Evolutionary conservation across 345 rosid genomes (phyloP).

Genomic region (Bretschneidera sinensis): DNA sequence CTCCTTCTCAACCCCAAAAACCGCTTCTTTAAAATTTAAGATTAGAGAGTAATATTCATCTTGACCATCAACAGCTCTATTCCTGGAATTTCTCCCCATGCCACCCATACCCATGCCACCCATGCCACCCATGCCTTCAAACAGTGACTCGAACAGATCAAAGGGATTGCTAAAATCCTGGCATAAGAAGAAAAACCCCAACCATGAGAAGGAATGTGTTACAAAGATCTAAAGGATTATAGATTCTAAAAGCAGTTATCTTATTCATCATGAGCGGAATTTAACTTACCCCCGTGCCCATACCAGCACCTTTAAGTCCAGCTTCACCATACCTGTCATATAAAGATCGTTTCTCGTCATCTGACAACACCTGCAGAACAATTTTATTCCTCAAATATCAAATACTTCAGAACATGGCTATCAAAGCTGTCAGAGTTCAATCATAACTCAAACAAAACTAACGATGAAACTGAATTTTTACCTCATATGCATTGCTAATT

Average conservation of each 20-base stretch:
- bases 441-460: neutral
- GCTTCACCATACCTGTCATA: conserved; percentile 97
- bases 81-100: conserved; percentile 69
- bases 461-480: conserved; percentile 24
- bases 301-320: conserved; percentile 90
- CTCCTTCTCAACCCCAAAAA: conserved; percentile 90
- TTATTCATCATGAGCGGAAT: neutral
- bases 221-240: neutral
- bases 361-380: conserved; percentile 72
- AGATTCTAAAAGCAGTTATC: neutral
- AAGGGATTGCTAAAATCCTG: conserved; percentile 98
- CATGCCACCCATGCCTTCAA: conserved; percentile 90
- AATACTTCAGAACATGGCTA: neutral
- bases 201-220: conserved; percentile 7
- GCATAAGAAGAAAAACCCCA: conserved; percentile 11
- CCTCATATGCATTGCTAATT: conserved; percentile 98
- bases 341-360: conserved; percentile 93
- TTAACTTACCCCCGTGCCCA: conserved; percentile 93
- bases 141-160: conserved; percentile 83
- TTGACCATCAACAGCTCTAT: conserved; percentile 78
- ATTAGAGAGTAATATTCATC: conserved; percentile 84
- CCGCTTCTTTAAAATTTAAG: conserved; percentile 86
- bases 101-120: conserved; percentile 77
- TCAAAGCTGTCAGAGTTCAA: neutral
- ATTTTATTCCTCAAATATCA: conserved; percentile 11